Evolutionary conservation across 2,329 filamentous ascomycete genomes (phyloP).

Genomic region (Fonsecaea multimorphosa): DNA sequence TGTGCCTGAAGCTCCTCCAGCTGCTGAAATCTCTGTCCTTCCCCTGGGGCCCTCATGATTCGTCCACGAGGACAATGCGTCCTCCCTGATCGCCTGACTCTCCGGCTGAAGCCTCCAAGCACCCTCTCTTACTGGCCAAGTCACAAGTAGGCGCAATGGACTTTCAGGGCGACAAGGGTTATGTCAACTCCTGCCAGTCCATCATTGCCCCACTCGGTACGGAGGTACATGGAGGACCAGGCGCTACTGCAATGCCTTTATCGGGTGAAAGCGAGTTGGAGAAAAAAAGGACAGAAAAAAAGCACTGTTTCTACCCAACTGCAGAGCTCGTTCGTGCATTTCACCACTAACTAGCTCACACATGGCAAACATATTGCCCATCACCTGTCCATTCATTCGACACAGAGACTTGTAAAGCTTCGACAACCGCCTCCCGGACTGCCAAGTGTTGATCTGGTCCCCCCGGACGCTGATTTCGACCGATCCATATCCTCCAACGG

Average conservation of each 20-base stretch:
- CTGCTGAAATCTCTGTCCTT: constrained; percentile 17
- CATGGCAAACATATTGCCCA: constrained; percentile 17
- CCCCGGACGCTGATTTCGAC: constrained; percentile 1
- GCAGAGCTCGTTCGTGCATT: constrained; percentile 7
- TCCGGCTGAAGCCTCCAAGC: not conserved
- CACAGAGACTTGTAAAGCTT: constrained; percentile 1
- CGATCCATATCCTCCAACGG: constrained; percentile 7
- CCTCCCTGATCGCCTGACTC: constrained; percentile 13
- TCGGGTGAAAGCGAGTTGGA: not conserved
- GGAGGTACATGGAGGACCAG: constrained; percentile 8
- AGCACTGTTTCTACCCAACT: constrained; percentile 18
- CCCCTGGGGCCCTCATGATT: constrained; percentile 6
- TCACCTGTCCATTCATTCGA: constrained; percentile 7
- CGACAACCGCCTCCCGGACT: not conserved
- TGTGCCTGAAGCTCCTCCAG: constrained; percentile 10
- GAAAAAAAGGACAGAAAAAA: not conserved
- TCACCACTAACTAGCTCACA: constrained; percentile 17
- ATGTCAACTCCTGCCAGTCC: not conserved
- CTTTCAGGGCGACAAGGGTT: not conserved
- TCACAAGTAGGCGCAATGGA: not conserved
- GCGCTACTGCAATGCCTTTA: constrained; percentile 13
- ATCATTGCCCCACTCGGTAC: constrained; percentile 16
- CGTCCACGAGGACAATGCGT: constrained; percentile 13
- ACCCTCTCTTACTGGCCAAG: not conserved
- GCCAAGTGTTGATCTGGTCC: constrained; percentile 11